Conservation (phyloP, 495 filamentous ascomycete genomes). For the Bacidia gigantensis region DNA sequence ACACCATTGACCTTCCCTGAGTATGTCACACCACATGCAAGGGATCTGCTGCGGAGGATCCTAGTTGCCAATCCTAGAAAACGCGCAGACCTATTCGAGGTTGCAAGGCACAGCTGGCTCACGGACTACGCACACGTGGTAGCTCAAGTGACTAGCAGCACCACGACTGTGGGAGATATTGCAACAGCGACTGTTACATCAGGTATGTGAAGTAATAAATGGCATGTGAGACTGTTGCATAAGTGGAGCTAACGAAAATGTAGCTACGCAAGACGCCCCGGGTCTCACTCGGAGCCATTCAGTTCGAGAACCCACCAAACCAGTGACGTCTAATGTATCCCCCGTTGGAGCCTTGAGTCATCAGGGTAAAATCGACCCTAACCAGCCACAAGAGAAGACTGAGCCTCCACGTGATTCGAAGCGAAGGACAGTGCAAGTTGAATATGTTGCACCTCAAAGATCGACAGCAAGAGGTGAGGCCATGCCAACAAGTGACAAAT, state of each 20-base stretch:
- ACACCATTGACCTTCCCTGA: constrained; percentile 96
- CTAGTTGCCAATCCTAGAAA: constrained; percentile 93
- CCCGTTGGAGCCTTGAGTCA: constrained; percentile 54
- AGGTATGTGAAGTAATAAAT: no score
- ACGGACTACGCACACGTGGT: constrained; percentile 92
- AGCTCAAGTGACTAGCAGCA: constrained; percentile 88
- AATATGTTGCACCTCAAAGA: constrained; percentile 88
- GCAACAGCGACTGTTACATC: constrained; percentile 60
- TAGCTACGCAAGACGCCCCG: constrained; percentile 46
- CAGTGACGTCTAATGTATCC: constrained; percentile 40
- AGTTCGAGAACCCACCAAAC: constrained; percentile 74
- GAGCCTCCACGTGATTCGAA: constrained; percentile 69
- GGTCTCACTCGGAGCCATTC: constrained; percentile 71
- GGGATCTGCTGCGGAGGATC: constrained; percentile 83
- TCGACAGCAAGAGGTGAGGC: constrained; percentile 57
- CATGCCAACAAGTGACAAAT: constrained; percentile 13
- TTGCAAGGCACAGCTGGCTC: constrained; percentile 95
- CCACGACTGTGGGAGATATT: constrained; percentile 76
- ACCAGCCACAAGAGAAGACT: constrained; percentile 45
- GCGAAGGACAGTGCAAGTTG: constrained; percentile 87
- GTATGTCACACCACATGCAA: constrained; percentile 95
- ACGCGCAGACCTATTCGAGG: constrained; percentile 91
- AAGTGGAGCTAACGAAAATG: constrained; percentile 23
- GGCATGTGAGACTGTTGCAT: constrained; percentile 8
- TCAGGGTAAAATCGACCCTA: constrained; percentile 63